Conservation (phyloP, 2,329 filamentous ascomycete genomes). For the Aureobasidium leucospermi region DNA sequence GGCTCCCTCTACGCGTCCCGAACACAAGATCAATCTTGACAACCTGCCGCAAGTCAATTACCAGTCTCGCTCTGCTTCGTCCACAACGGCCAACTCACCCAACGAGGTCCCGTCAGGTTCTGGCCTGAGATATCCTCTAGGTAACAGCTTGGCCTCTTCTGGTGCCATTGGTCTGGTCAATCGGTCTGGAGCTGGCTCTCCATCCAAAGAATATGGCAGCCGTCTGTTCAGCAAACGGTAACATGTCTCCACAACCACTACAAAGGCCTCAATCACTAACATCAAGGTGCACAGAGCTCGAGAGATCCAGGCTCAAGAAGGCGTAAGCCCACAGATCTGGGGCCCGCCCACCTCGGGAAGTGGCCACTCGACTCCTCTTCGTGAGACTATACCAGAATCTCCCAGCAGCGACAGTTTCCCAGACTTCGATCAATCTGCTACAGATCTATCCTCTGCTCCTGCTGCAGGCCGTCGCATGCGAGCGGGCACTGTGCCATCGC, state of each 20-base stretch:
- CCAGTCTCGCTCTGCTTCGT: slow-evolving; percentile 68
- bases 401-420: slow-evolving; percentile 89
- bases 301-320: slow-evolving; percentile 96
- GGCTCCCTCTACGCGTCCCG: slow-evolving; percentile 72
- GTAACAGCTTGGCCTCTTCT: slow-evolving; percentile 51
- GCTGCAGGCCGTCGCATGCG: slow-evolving; percentile 68
- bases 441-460: slow-evolving; percentile 54
- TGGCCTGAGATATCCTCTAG: slow-evolving; percentile 63
- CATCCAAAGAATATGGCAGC: slow-evolving; percentile 81
- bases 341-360: slow-evolving; percentile 92
- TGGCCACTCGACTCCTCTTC: slow-evolving; percentile 89
- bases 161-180: slow-evolving; percentile 46
- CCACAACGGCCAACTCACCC: slow-evolving; percentile 72
- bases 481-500: slow-evolving; percentile 91
- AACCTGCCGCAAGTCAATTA: slow-evolving; percentile 64
- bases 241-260: slow-evolving; percentile 29
- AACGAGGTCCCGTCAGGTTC: slow-evolving; percentile 60
- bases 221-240: slow-evolving; percentile 91
- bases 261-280: neutral
- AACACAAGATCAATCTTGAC: slow-evolving; percentile 75
- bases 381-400: slow-evolving; percentile 95
- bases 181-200: slow-evolving; percentile 86
- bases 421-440: slow-evolving; percentile 69
- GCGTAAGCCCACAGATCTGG: slow-evolving; percentile 69
- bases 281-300: slow-evolving; percentile 59